A percentile compares a stretch with the other conserved stretches of the same genome.
Evolutionary conservation across 371 early-diverging fungal genomes (phyloP).

Genomic region (Mortierella sp.): DNA sequence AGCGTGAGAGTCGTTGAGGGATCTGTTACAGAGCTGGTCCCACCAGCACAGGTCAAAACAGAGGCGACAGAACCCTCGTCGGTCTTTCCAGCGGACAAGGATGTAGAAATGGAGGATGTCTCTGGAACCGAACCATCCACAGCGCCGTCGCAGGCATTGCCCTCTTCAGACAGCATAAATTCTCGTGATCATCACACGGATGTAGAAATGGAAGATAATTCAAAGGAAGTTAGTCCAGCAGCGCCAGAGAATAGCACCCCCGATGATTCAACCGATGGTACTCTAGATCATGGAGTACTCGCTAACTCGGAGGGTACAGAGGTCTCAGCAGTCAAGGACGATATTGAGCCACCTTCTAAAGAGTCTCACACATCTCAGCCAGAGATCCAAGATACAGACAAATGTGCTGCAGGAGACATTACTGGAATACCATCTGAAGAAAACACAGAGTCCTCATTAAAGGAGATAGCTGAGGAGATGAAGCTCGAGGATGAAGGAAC

Average conservation of each 20-base stretch:
- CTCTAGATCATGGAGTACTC: no score
- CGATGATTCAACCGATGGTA: no score
- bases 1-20: constrained; percentile 1
- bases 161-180: no score
- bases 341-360: not conserved
- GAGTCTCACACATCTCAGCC: not conserved
- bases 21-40: not conserved
- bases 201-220: constrained; percentile 8
- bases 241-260: not conserved
- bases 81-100: not conserved
- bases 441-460: no score
- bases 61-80: no score
- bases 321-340: not conserved
- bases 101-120: constrained; percentile 39
- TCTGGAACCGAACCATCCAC: not conserved
- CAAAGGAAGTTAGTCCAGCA: not conserved
- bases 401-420: no score
- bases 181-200: constrained; percentile 5
- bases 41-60: not conserved
- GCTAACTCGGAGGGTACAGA: no score
- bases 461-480: no score
- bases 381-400: no score
- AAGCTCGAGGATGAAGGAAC: no score
- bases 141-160: not conserved
- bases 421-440: no score